Base-by-base conservation (phyloP, 2,329 filamentous ascomycete species). In the Pseudogymnoascus sp. region DNA sequence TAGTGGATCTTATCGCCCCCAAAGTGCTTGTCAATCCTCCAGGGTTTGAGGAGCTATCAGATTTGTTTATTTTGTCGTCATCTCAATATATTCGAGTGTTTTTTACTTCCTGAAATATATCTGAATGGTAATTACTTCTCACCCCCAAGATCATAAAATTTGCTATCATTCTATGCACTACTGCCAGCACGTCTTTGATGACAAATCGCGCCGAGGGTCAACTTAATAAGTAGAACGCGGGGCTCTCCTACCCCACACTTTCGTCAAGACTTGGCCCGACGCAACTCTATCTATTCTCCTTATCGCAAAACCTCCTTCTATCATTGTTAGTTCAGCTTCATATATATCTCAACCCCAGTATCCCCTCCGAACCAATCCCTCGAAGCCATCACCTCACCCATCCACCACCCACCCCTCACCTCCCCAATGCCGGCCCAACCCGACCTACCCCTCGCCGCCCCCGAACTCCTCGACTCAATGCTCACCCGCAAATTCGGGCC, bases 401-500 rank as follows among this genome's bases (percentile, higher is more conserved):
- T 8, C 5, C 5, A 35, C 56, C 31, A 14, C 18, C 40, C 61
- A n/a, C n/a, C 21, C 3, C 47, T n/a, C 21, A 60, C 14, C 53
- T 31, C 61, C 66, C 66, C 63, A 63, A 73, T 74, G 72, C 63
- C 69, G 64, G 62, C 66, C 42, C 67, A 66, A 62, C 72, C 72
- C 28, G 67, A 70, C 42, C 70, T 73, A n/a, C 72, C 71, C 28
- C 67, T 69, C 12, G 67, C 70, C 12, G 69, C 70, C 14, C 72
- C 73, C 53, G 65, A 67, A 65, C 66, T 70, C 60, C 62, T 70
- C 7, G 72, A 74, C 67, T 71, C 68, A 5, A 91, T 91, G 85
- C 79, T 94, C 70, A 84, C 86, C 69, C 80, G 84, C 64, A 90
- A 87, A 72, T 93, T 92, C 76, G 90, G 90, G 75, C 86, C 84